Evolutionary conservation across 2,329 filamentous ascomycete genomes (phyloP), one percentile per base, ranked within the genome.

Genomic region (Trichoderma breve): DNA sequence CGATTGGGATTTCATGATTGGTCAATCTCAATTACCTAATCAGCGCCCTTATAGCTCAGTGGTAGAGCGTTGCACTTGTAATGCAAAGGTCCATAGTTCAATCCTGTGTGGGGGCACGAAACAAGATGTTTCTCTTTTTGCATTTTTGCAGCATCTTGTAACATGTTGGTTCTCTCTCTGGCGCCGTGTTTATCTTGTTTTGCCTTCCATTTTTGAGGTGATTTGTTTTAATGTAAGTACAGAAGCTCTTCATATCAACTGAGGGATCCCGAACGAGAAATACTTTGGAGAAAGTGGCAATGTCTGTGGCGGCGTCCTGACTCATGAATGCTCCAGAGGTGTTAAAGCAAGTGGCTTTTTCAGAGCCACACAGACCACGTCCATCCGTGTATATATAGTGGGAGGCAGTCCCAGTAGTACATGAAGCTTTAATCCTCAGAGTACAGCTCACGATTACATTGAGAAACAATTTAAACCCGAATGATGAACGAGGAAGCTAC

Each of bases 31-130:
- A 21, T 51, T 51, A 51, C n/a, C 43, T 51, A 51, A 51, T 51
- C 43, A 51, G n/a, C 43, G 72, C 72, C 72, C 70, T 51, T 72
- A 73, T 73, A 65, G 72, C 72, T 73, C 70, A 73, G 72, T 72
- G 72, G 72, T 72, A 73, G 70, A 73, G 72, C 72, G 72, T 73
- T 65, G 72, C 72, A 73, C 72, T 73, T 73, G 72, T 73, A 73
- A 73, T 73, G 72, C 72, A 65, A 73, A 73, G 72, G 70, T 72
- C 72, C 72, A 73, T 73, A 72, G 72, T 73, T 73, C 72, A 72
- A 73, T 39, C 63, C 72, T 72, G 72, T 73, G 72, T 73, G 72
- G 72, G 70, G 72, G 72, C 72, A 69, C 57, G 36, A 36, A 34
- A 39, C 34, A n/a, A 18, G 15, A 26, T n/a, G 28, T 47, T 32